Conservation (phyloP, 1,139 yeast species). For the Schwanniomyces etchellsii region DNA sequence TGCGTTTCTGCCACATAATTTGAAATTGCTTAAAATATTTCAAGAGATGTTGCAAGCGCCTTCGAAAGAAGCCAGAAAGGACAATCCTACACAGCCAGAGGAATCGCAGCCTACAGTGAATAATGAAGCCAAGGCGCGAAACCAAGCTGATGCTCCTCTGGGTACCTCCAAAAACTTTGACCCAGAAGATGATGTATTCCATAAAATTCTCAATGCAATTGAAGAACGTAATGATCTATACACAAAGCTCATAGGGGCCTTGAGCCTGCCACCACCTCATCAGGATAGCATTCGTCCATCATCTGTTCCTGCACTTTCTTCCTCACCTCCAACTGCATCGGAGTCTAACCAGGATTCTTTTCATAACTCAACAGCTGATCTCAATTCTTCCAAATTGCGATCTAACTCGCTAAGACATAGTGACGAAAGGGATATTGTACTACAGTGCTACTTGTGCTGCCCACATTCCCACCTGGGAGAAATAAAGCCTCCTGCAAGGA, state of each 20-base stretch:
- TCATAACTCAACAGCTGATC: too few relatives aligned
- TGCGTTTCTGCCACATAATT: too few relatives aligned
- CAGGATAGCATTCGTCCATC: background rate
- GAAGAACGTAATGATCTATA: background rate
- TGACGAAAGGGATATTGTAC: slow-evolving; percentile 10
- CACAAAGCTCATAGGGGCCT: background rate
- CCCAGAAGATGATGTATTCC: background rate
- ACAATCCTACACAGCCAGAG: background rate
- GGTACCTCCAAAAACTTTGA: too few relatives aligned
- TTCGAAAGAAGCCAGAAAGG: too few relatives aligned
- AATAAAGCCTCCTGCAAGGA: slow-evolving; percentile 4
- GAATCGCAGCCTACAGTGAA: background rate
- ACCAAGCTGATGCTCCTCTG: background rate
- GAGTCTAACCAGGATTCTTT: too few relatives aligned
- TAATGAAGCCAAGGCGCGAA: background rate
- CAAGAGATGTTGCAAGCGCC: too few relatives aligned
- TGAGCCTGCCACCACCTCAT: background rate
- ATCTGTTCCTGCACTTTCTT: background rate
- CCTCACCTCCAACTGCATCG: too few relatives aligned
- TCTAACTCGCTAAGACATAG: background rate
- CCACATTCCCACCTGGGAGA: slow-evolving; percentile 2
- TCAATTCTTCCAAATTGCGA: background rate
- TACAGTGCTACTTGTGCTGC: slow-evolving; percentile 15
- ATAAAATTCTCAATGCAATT: background rate
- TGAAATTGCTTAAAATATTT: too few relatives aligned